phyloP scores from a whole-genome alignment of 1,284 basidiomycete genomes.

The Lignosus rhinocerotis region DNA sequence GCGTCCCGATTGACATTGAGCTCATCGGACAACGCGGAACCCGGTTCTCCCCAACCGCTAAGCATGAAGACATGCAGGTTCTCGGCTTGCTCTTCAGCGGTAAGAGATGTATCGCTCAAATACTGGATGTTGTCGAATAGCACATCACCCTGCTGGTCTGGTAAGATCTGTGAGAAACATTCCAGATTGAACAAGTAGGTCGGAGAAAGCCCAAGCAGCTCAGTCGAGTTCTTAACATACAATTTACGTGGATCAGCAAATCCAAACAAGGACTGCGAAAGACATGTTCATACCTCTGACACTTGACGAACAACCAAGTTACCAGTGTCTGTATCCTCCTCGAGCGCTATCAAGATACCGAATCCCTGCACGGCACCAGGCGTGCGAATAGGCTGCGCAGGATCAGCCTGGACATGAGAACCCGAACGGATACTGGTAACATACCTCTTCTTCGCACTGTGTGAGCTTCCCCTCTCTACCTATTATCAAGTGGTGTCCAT shows the following conservation, averaged over 20 bases:
- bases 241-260: background rate
- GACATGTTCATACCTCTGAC: constrained; percentile 64
- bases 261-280: background rate
- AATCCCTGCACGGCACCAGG: constrained; percentile 88
- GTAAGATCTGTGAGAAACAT: constrained; percentile 76
- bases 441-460: constrained; percentile 81
- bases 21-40: constrained; percentile 41
- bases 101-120: constrained; percentile 52
- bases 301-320: constrained; percentile 74
- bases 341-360: constrained; percentile 79
- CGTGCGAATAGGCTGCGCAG: constrained; percentile 71
- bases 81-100: constrained; percentile 51
- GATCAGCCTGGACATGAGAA: background rate
- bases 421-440: constrained; percentile 6
- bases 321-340: constrained; percentile 62
- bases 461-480: constrained; percentile 72
- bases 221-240: constrained; percentile 56
- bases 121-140: constrained; percentile 82
- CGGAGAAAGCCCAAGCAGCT: constrained; percentile 76
- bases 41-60: constrained; percentile 70
- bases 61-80: constrained; percentile 74
- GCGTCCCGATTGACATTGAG: constrained; percentile 35
- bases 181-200: constrained; percentile 76
- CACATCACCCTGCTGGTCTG: constrained; percentile 68
- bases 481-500: constrained; percentile 75